Conservation (phyloP, 371 early-diverging fungal genomes). For the Apophysomyces sp. region DNA sequence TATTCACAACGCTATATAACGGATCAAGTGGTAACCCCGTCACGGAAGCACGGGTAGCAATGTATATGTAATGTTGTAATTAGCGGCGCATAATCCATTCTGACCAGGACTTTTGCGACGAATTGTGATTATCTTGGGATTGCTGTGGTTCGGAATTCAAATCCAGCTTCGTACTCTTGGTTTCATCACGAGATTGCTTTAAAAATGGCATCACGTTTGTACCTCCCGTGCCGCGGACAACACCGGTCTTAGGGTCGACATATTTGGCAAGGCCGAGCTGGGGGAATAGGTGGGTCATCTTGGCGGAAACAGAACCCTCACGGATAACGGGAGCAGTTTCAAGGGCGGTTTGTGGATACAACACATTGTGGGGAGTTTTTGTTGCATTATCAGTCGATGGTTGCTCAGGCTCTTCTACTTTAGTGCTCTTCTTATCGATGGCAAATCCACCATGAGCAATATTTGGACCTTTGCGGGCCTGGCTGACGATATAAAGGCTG, state of each 20-base stretch:
- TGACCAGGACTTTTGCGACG: conserved; percentile 20
- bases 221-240: conserved; percentile 93
- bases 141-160: conserved; percentile 18
- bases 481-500: conserved; percentile 87
- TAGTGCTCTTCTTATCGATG: conserved; percentile 30
- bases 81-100: conserved; percentile 31
- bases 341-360: conserved; percentile 55
- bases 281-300: conserved; percentile 39
- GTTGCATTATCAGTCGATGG: not conserved
- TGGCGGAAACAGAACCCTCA: conserved; percentile 28
- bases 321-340: conserved; percentile 39
- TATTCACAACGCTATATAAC: no score
- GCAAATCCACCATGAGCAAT: conserved; percentile 62
- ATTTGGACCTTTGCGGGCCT: conserved; percentile 77
- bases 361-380: conserved; percentile 32
- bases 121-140: not conserved
- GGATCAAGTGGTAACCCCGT: no score
- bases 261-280: conserved; percentile 60
- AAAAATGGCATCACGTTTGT: conserved; percentile 92
- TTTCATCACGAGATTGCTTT: conserved; percentile 66
- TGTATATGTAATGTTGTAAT: no score
- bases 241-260: conserved; percentile 50
- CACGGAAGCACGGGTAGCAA: no score
- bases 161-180: conserved; percentile 23
- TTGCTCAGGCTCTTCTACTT: not conserved